Evolutionary conservation across 139 green algal species (phyloP), one percentile per base, ranked within the genome.

Genomic region (Nannochloris sp.): DNA sequence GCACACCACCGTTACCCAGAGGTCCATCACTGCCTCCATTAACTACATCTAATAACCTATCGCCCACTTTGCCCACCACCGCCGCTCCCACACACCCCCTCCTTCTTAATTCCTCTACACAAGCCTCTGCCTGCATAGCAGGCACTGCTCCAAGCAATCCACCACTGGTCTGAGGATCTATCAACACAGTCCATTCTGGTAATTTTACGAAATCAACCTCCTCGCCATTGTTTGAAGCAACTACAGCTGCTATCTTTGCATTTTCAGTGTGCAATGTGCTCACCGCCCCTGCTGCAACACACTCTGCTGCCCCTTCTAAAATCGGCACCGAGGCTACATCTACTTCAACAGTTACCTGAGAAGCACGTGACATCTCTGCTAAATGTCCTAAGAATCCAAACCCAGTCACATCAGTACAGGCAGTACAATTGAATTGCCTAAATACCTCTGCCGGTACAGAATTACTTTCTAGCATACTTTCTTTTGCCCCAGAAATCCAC

Each of bases 321-420:
- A 85, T 25, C 0, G 88, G 88, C 6, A 95, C 34, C 0, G 54
- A 66, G 3, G 46, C 48, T 1, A 80, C 42, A 44, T 78, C 44
- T 19, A 95, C 6, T 5, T 63, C 31, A 3, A 74, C 65, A 8
- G 58, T 6, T 35, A 87, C 81, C 72, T 83, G 31, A 2, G 74
- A 84, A 3, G 80, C 65, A 2, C 47, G 33, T 0, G 78, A 72
- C 85, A 95, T 94, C 64, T 95, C 88, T 5, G 54, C 64, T 23
- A 86, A 34, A 56, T 95, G 88, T 0, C 89, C 91, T 39, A 96
- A 45, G 34, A 97, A 72, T 0, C 91, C 91, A 79, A 97, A 97
- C 13, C 91, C 91, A 1, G 89, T 97, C 6, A 97, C 87, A 35
- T 97, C 90, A 0, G 91, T 97, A 64, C 84, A 93, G 19, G 77